A percentile compares a stretch with the other conserved stretches of the same genome.
Conservation (phyloP, 345 rosid species). For the Rubroshorea leprosula region DNA sequence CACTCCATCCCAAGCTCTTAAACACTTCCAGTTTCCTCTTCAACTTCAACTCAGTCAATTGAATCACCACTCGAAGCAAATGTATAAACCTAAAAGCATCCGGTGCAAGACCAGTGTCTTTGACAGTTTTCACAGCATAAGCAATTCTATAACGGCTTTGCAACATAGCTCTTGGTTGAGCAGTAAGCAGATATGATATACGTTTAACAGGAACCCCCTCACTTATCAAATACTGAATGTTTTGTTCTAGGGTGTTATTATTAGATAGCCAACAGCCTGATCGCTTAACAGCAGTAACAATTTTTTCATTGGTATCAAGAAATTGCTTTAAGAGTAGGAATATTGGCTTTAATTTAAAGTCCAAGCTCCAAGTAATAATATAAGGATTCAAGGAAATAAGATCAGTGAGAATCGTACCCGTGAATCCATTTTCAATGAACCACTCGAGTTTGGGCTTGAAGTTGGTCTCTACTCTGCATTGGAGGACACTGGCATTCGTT, state of each 20-base stretch:
- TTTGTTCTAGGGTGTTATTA: background rate
- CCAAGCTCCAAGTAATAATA: constrained; percentile 3
- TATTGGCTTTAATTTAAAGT: background rate
- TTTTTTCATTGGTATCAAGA: background rate
- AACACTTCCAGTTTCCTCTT: constrained; percentile 5
- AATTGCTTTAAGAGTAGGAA: background rate
- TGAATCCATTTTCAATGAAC: constrained; percentile 3
- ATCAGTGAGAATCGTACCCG: constrained; percentile 4
- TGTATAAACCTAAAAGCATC: constrained; percentile 3
- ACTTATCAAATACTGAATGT: constrained; percentile 5
- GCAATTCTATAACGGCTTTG: constrained; percentile 10
- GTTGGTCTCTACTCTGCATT: background rate
- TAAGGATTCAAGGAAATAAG: background rate
- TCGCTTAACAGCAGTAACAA: constrained; percentile 6
- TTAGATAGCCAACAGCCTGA: background rate
- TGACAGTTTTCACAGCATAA: constrained; percentile 5
- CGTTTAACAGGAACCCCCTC: constrained; percentile 1
- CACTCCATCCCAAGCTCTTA: constrained; percentile 13
- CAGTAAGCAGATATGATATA: background rate
- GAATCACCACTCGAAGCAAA: constrained; percentile 6
- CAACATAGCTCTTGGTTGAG: constrained; percentile 9
- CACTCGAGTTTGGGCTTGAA: constrained; percentile 4
- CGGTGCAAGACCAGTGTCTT: constrained; percentile 1
- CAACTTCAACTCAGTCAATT: background rate
- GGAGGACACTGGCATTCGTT: background rate